A percentile compares a stretch with the other conserved stretches of the same genome.
These are phyloP conservation scores for Mortierella sp. DNA, from an alignment of 371 early-diverging fungal genomes.

Conservation along the genomic window DNA sequence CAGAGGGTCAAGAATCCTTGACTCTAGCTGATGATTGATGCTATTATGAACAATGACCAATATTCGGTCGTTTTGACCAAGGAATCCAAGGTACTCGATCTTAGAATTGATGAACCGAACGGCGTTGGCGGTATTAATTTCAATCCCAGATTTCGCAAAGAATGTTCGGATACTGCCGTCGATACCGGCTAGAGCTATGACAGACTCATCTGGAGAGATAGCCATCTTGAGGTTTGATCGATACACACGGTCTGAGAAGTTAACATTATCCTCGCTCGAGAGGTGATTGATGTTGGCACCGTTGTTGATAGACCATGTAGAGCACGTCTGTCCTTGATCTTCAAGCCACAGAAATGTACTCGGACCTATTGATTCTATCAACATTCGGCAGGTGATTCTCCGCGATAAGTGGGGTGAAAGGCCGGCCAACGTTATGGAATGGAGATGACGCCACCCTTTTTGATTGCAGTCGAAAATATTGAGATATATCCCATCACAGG, in stretches of 20 bases:
- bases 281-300: neutral
- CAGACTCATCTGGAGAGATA: slow-evolving; percentile 27
- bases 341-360: neutral
- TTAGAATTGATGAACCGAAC: slow-evolving; percentile 26
- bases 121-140: neutral
- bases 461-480: neutral
- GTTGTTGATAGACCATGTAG: neutral
- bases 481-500: neutral
- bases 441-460: neutral
- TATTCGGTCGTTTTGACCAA: slow-evolving; percentile 21
- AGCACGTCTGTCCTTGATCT: neutral
- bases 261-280: too few species aligned
- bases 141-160: slow-evolving; percentile 40
- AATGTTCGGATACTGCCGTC: slow-evolving; percentile 43
- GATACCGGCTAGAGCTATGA: slow-evolving; percentile 35
- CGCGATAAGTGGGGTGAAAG: neutral
- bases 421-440: neutral
- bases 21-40: slow-evolving; percentile 20
- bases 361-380: neutral
- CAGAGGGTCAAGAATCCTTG: slow-evolving; percentile 34
- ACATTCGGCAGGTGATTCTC: neutral
- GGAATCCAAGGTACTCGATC: slow-evolving; percentile 46
- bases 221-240: neutral
- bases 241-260: neutral
- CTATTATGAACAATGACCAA: slow-evolving; percentile 31